Base-by-base conservation (phyloP, 2,329 filamentous ascomycete species). In the Parastagonospora nodorum region DNA sequence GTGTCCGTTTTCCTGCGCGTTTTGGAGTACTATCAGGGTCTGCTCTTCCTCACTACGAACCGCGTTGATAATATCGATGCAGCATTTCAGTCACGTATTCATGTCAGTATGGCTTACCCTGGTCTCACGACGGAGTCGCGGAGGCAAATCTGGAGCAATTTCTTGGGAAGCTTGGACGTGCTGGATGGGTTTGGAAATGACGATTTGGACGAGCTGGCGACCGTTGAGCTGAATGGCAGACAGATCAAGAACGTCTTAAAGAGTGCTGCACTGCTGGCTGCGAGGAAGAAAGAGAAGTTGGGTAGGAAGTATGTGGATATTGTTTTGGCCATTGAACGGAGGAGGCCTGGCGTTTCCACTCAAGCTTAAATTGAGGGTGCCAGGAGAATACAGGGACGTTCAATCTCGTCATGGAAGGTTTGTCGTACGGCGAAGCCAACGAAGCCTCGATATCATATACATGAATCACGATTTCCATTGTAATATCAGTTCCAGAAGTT, bases 181-280 rank as follows among this genome's bases (percentile, higher is more conserved):
- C 50, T 49, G 19, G 48, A 50, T 8, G 28, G 42, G 27, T 37
- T 53, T 36, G 43, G 39, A 8, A 50, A 50, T 14, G 16, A 48
- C 14, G 77, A 77, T 51, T 48, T 77, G 19, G 60, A 68, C n/a
- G 61, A 71, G 40, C 64, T 82, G 19, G 68, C 75, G 0, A 54
- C 58, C 14, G 62, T 78, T 28, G 63, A 75, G 5, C 67, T 81
- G 39, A 81, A 82, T 40, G 78, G 80, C 4, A 68, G 78, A 29
- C 77, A 82, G 68, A 82, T 82, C 53, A 80, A 81, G 69, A 81
- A 79, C 48, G 59, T 67, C 16, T 48, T 68, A 2, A 70, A 67
- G 46, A 64, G 57, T 11, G 67, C 67, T 12, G 51, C 54, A 12
- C 41, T 68, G 43, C 50, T 69, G 42, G 55, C 53, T 3, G 19